Percentiles rank a stretch among this genome's conserved stretches.
Evolutionary conservation across 2,329 filamentous ascomycete species (phyloP).

Genomic region (Blastomyces parvus): DNA sequence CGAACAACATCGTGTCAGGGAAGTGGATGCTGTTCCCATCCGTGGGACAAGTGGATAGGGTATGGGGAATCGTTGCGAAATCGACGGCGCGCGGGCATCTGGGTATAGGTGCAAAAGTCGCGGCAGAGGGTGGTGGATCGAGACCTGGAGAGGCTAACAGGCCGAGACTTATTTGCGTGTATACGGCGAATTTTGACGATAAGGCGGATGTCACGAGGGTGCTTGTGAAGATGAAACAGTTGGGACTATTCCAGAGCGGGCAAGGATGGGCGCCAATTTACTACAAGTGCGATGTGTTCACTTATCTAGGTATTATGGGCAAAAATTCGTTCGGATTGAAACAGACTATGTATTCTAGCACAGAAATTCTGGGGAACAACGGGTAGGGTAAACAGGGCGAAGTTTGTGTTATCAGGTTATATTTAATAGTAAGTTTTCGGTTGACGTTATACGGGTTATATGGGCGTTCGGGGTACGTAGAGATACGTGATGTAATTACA

Average conservation of each 20-base stretch:
- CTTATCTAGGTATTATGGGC: constrained; percentile 53
- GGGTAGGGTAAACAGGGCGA: constrained; percentile 13
- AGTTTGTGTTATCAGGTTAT: constrained; percentile 1
- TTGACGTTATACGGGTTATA: background rate
- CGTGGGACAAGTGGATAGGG: constrained; percentile 18
- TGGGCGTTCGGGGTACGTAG: background rate
- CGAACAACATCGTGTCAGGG: constrained; percentile 51
- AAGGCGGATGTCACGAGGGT: constrained; percentile 59
- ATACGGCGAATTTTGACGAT: constrained; percentile 66
- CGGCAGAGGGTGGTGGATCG: constrained; percentile 40
- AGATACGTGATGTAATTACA: background rate
- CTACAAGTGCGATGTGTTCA: constrained; percentile 69
- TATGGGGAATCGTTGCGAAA: constrained; percentile 54
- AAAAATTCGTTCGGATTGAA: constrained; percentile 55
- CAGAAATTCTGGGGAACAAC: constrained; percentile 28
- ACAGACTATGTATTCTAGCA: constrained; percentile 40
- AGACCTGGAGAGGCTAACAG: constrained; percentile 24
- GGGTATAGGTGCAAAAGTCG: constrained; percentile 64
- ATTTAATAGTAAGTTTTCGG: background rate
- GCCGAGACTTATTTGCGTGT: constrained; percentile 57
- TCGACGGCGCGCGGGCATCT: constrained; percentile 60
- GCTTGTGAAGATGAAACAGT: constrained; percentile 50
- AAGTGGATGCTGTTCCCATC: constrained; percentile 43
- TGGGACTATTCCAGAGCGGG: constrained; percentile 47
- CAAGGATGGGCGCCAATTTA: constrained; percentile 49